A percentile compares a stretch with the other conserved stretches of the same genome.
Evolutionary conservation across 352 stramenopile species (phyloP).

Genomic region (Pythium aquatile): DNA sequence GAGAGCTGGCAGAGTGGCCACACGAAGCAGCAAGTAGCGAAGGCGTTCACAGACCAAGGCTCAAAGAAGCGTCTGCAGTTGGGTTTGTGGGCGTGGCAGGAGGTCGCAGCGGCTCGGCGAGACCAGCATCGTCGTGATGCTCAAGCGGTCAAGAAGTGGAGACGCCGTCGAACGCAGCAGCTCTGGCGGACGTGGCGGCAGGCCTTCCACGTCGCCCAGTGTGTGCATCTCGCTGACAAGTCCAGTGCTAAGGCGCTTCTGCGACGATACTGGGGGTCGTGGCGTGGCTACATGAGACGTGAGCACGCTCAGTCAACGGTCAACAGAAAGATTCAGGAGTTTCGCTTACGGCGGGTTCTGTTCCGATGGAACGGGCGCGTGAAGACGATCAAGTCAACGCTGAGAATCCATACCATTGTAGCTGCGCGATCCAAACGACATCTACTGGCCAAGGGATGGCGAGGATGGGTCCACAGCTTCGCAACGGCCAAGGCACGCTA

Average conservation of each 20-base stretch:
- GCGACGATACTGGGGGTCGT: background rate
- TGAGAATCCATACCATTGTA: background rate
- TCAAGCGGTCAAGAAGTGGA: background rate
- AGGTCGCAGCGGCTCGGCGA: background rate
- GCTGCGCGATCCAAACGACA: background rate
- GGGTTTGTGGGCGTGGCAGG: conserved; percentile 11
- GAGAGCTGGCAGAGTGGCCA: background rate
- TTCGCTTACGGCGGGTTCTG: background rate
- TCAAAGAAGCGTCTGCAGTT: background rate
- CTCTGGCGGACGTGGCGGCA: conserved; percentile 14
- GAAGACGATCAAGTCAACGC: background rate
- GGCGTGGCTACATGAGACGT: background rate
- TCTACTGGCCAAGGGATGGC: conserved; percentile 3
- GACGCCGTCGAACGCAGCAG: background rate
- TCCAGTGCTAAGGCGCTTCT: background rate
- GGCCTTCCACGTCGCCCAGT: conserved; percentile 12
- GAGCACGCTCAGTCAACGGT: background rate
- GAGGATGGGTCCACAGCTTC: conserved; percentile 6
- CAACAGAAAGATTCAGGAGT: background rate
- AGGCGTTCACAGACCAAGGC: background rate
- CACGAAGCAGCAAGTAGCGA: background rate
- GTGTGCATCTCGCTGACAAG: conserved; percentile 15
- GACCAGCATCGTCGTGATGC: background rate
- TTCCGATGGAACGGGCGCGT: background rate
- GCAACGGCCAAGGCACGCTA: conserved; percentile 1